Evolutionary conservation across 495 filamentous ascomycete species (phyloP), one percentile per base, ranked within the genome.

Genomic region (Talaromyces nanjingensis): DNA sequence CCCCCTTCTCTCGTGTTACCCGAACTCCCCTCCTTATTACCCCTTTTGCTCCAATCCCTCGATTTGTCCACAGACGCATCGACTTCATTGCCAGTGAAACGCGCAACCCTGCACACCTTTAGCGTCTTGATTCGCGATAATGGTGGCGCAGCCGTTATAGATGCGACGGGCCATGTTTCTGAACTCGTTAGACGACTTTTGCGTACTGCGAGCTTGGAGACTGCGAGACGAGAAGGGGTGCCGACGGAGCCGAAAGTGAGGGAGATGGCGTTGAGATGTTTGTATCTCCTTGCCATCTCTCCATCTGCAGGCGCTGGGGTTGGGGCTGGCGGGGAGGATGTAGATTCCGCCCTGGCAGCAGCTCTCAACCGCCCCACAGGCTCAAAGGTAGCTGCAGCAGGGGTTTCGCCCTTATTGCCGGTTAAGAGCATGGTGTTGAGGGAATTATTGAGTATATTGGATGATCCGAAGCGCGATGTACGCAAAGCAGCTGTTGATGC

Each of bases 41-140:
- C 89, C 0, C 80, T 90, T n/a, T 82, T 91, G 52, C 80, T 91
- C 3, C 89, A 90, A 69, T 83, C 77, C 56, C 78, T 91, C n/a
- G 87, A 90, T 63, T 81, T 90, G 39, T 76, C 83, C 6, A 65
- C 72, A 12, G 74, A 82, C 61, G 16, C 8, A 25, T 5, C 53
- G 1, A 60, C 58, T 22, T 75, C 77, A 14, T 69, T 77, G 4
- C 71, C 76, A n/a, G 81, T 89, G 31, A 86, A 89, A 64, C 74
- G 81, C 39, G 85, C 86, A 27, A 87, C 87, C 2, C 81, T 91
- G 37, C 77, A 80, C 14, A 88, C 80, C 7, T 76, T 91, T 6
- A 74, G 72, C n/a, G 74, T 84, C 16, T 81, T 88, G 18, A 81
- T 89, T 56, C 74, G 76, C 59, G 82, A 89, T 64, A 81, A 79